A percentile compares a stretch with the other conserved stretches of the same genome.
These are phyloP conservation scores for Achaetomium macrosporum DNA, from an alignment of 2,329 filamentous ascomycete genomes.

Conservation along the genomic window DNA sequence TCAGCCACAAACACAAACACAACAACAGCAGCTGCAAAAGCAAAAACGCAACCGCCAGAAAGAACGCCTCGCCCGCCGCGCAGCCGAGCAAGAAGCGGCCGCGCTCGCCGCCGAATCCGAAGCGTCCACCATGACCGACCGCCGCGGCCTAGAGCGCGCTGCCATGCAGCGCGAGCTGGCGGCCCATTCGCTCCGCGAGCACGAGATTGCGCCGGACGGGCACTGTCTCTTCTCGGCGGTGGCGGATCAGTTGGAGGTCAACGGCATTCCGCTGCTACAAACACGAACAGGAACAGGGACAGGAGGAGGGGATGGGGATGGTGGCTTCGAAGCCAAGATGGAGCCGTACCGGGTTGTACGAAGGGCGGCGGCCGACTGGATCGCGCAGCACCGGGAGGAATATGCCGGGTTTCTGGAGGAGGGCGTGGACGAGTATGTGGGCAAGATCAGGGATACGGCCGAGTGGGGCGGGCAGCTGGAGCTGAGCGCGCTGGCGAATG, in stretches of 20 bases:
- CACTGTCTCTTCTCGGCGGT: slow-evolving; percentile 93
- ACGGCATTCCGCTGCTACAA: slow-evolving; percentile 38
- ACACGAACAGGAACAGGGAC: slow-evolving; percentile 14
- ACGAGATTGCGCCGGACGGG: slow-evolving; percentile 80
- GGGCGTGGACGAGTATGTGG: slow-evolving; percentile 64
- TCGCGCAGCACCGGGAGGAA: slow-evolving; percentile 66
- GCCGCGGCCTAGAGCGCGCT: slow-evolving; percentile 62
- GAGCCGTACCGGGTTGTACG: slow-evolving; percentile 62
- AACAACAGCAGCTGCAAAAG: slow-evolving; percentile 11
- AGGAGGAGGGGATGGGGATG: slow-evolving; percentile 13
- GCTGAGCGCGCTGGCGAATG: slow-evolving; percentile 73
- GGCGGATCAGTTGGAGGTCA: slow-evolving; percentile 68
- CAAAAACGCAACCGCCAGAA: slow-evolving; percentile 83
- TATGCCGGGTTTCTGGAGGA: slow-evolving; percentile 87
- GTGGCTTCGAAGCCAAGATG: slow-evolving; percentile 6
- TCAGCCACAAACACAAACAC: slow-evolving; percentile 14
- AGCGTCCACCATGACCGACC: slow-evolving; percentile 67
- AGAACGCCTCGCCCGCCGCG: slow-evolving; percentile 80
- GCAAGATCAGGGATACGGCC: slow-evolving; percentile 75
- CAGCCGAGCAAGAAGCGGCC: slow-evolving; percentile 72
- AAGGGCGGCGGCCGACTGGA: slow-evolving; percentile 69
- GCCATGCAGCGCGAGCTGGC: slow-evolving; percentile 65
- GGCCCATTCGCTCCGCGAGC: slow-evolving; percentile 60
- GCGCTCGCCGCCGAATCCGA: slow-evolving; percentile 65
- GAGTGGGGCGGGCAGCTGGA: slow-evolving; percentile 97